Conservation (phyloP, 1,284 basidiomycete genomes). For the Tranzscheliella williamsii region DNA sequence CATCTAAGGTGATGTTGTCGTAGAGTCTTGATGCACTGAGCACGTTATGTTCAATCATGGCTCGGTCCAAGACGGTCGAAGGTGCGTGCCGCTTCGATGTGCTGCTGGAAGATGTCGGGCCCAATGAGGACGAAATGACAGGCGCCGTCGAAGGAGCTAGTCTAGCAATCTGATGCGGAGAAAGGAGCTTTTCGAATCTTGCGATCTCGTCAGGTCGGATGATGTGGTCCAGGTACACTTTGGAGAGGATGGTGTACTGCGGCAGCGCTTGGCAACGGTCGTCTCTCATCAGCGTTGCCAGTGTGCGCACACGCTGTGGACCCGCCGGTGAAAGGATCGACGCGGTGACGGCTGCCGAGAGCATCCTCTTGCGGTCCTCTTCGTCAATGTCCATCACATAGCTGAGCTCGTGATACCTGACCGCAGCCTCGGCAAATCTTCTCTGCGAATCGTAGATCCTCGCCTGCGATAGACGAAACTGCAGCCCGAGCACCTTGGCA, state of each 20-base stretch:
- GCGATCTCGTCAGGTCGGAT: constrained; percentile 84
- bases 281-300: constrained; percentile 89
- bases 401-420: constrained; percentile 83
- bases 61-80: constrained; percentile 92
- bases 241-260: constrained; percentile 85
- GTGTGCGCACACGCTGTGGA: constrained; percentile 85
- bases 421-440: constrained; percentile 92
- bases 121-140: not conserved
- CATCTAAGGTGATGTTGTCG: constrained; percentile 44
- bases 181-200: constrained; percentile 83
- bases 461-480: constrained; percentile 66
- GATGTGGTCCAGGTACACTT: constrained; percentile 97
- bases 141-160: constrained; percentile 65
- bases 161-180: constrained; percentile 87
- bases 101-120: constrained; percentile 1
- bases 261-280: constrained; percentile 80
- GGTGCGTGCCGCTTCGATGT: constrained; percentile 67
- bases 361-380: constrained; percentile 39
- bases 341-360: constrained; percentile 84
- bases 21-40: constrained; percentile 80
- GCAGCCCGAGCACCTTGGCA: constrained; percentile 35
- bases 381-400: constrained; percentile 45
- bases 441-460: constrained; percentile 87
- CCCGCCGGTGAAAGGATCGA: constrained; percentile 97
- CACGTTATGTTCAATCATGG: constrained; percentile 97